Evolutionary conservation across 2,329 filamentous ascomycete species (phyloP), one percentile per base, ranked within the genome.

Genomic region (Phyllachora maydis): DNA sequence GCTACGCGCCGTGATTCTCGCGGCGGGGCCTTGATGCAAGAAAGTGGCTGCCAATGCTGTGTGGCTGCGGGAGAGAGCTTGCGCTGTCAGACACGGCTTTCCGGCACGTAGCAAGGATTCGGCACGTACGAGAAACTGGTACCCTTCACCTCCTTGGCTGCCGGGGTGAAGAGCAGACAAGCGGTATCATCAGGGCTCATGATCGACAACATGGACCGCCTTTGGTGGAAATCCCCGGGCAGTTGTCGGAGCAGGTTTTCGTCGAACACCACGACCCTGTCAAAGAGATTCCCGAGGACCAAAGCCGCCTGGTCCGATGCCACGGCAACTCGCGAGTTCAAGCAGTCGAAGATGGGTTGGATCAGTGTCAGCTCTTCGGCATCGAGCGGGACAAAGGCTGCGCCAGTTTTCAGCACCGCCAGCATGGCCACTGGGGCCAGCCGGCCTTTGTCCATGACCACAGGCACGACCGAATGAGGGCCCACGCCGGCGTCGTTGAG

Each of bases 391-490:
- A 59, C 54, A 19, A 64, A 52, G n/a, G 49, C 49, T 2, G 51
- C 58, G 8, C 59, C 59, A 4, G 57, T 46, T 34, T 76, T 73
- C 20, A 79, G 47, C 2, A 71, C 56, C 0, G 73, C 72, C 11
- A 83, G 52, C 29, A 83, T 70, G 5, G 69, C 59, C 18, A 79
- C 49, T 22, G 79, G 72, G 0, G 76, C 56, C 40, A 73, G 61
- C 9, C 67, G 47, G 11, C 63, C 75, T 45, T 78, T 82, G 20
- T 76, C 65, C 36, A 81, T 55, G 11, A 71, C 60, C 5, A 82
- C 54, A 4, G 67, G 68, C 2, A 82, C 57, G 4, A 74, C 49
- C 6, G 61, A 52, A 7, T 63, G 58, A 1, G 54, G 49, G 0
- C 48, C 42, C 0, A 65, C 51, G 0, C 64, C 64, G 8, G 54